Percentiles rank a stretch among this genome's conserved stretches.
phyloP scores from a whole-genome alignment of 371 early-diverging fungal species.

The Parasitella parasitica region DNA sequence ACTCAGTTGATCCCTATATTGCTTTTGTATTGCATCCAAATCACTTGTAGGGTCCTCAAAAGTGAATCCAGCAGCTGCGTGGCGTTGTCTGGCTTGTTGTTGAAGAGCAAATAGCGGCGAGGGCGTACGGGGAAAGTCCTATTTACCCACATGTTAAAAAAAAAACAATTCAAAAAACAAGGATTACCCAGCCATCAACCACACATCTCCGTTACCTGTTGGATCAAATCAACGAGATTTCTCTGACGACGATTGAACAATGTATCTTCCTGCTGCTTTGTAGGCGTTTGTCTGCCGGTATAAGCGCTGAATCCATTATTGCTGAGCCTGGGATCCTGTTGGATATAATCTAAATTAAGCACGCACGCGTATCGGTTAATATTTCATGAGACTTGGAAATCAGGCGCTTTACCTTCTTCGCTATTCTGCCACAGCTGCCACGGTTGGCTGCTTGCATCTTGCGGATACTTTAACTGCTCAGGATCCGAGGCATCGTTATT shows the following conservation, averaged over 20 bases:
- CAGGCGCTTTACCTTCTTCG: slow-evolving; percentile 11
- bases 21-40: slow-evolving; percentile 31
- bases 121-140: slow-evolving; percentile 85
- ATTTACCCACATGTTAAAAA: not conserved
- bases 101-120: slow-evolving; percentile 76
- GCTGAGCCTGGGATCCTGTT: slow-evolving; percentile 3
- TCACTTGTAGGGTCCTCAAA: slow-evolving; percentile 25
- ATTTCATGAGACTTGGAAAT: not conserved
- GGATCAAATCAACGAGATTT: slow-evolving; percentile 38
- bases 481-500: slow-evolving; percentile 4
- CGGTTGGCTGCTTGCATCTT: slow-evolving; percentile 14
- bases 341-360: slow-evolving; percentile 1
- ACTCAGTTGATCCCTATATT: slow-evolving; percentile 32
- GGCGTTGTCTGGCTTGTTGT: slow-evolving; percentile 50
- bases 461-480: slow-evolving; percentile 8
- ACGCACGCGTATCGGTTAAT: not conserved
- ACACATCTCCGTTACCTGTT: slow-evolving; percentile 30
- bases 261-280: slow-evolving; percentile 16
- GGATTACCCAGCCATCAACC: no score
- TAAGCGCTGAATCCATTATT: not conserved
- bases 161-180: no score
- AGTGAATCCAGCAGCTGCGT: slow-evolving; percentile 27
- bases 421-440: slow-evolving; percentile 38
- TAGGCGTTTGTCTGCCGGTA: slow-evolving; percentile 7
- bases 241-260: slow-evolving; percentile 25